These are phyloP conservation scores for Pleomassaria siparia DNA, from an alignment of 2,329 filamentous ascomycete genomes.

Conservation along the genomic window DNA sequence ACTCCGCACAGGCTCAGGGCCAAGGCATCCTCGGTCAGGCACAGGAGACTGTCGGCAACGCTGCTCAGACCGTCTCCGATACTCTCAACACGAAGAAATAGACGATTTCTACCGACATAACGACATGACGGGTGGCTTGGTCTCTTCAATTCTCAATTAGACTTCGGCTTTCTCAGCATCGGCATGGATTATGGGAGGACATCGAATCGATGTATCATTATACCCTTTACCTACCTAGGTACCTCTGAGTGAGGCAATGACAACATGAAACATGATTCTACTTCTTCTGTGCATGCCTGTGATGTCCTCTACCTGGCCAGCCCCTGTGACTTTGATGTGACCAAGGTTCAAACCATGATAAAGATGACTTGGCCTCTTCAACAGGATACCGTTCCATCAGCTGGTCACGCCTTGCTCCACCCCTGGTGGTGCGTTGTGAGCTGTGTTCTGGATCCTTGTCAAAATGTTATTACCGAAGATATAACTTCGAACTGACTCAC, in stretches of 20 bases:
- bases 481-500: too few species aligned
- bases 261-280: background rate
- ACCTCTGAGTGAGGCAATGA: constrained; percentile 14
- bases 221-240: constrained; percentile 21
- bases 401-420: too few species aligned
- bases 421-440: too few species aligned
- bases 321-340: too few species aligned
- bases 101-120: constrained; percentile 9
- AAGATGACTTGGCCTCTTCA: too few species aligned
- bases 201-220: constrained; percentile 17
- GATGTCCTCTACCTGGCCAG: too few species aligned
- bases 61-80: constrained; percentile 44
- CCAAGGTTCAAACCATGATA: too few species aligned
- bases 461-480: too few species aligned
- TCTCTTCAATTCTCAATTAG: constrained; percentile 9
- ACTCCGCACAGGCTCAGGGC: constrained; percentile 46
- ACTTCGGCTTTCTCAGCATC: constrained; percentile 5
- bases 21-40: constrained; percentile 44
- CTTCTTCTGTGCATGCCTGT: background rate
- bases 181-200: constrained; percentile 7
- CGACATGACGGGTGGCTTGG: background rate
- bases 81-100: constrained; percentile 43
- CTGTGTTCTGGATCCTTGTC: too few species aligned
- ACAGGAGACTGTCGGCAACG: constrained; percentile 45
- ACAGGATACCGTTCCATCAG: too few species aligned